Base-by-base conservation (phyloP, 2,329 filamentous ascomycete genomes). In the Paraconiothyrium brasiliense region DNA sequence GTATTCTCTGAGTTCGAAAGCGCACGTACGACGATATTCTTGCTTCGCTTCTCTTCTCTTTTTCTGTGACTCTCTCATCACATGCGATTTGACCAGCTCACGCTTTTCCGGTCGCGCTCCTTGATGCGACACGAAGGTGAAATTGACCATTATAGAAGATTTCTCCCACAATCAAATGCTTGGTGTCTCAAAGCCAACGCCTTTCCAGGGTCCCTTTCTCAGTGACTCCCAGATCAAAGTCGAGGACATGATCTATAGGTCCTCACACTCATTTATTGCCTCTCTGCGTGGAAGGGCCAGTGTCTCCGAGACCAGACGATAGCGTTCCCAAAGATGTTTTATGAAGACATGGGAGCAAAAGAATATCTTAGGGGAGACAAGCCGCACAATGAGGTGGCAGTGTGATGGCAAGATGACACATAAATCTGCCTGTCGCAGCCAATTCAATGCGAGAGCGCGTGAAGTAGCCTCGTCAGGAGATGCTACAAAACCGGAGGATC, bases 91-190 rank as follows among this genome's bases (percentile, higher is more conserved):
- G 22, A 68, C 66, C 4, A 68, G 56, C 55, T 62, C 66, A 1
- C 57, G 58, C 43, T 60, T 58, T 51, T 67, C 66, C 11, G 66
- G 66, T n/a, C 66, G 58, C 20, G 64, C 64, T 1, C 66, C 66
- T 27, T 67, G 65, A 59, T 68, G 66, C n/a, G 64, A 52, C 11
- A 68, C 66, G 37, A 68, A 68, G 2, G 66, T 68, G 54, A 68
- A 67, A 46, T 66, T 68, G 6, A 58, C 56, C 59, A 60, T 62
- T 22, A 24, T 59, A 54, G 16, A 11, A 22, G 13, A 20, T 7
- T 32, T 11, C 16, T 10, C 13, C 1, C 34, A 52, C 6, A 2
- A 5, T 6, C 11, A 37, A 24, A 32, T 39, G 34, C 20, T 35
- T 39, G 34, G 24, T 24, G 30, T n/a, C 32, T 39, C 11, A 9